Base-by-base conservation (phyloP, 139 green algal genomes). In the Chlorella sorokiniana region DNA sequence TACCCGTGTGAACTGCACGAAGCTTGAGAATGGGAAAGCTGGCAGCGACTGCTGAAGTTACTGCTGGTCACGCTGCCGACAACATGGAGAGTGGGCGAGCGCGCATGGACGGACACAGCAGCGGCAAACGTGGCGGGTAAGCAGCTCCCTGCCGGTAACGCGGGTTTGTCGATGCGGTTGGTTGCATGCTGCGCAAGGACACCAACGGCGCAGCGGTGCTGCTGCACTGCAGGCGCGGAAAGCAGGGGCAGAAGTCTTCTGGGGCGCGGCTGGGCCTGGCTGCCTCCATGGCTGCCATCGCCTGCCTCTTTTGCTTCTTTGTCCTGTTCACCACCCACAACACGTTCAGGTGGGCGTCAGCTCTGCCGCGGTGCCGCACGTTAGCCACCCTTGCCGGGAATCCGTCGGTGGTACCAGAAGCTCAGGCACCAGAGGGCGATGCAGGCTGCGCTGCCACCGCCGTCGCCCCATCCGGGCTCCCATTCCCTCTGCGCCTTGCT, bases 71-170 rank as follows among this genome's bases (percentile, higher is more conserved):
- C 69, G 23, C 1, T 6, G 20, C n/a, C 2, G 70, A 77, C 70
- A 77, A 77, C 70, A 77, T 77, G 70, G 70, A 77, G 44, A 45
- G 11, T 33, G 70, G 70, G 44, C 70, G 70, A 11, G 52, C 44
- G 22, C 70, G 44, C 2, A n/a, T 69, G 16, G 63, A 33, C 0
- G 52, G 52, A 11, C 51, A 37, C 35, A 33, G 35, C 40, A 79
- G 52, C 16, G 44, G 16, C 73, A 79, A 79, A 38, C n/a, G n/a
- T n/a, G 27, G 4, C 25, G 71, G 71, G 71, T 79, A 54, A 14
- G 73, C n/a, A n/a, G n/a, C n/a, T n/a, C n/a, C n/a, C n/a, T n/a
- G n/a, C n/a, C n/a, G n/a, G n/a, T n/a, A n/a, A n/a, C n/a, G n/a
- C n/a, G n/a, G n/a, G n/a, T n/a, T n/a, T n/a, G n/a, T n/a, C n/a